Evolutionary conservation across 306 rosid genomes (phyloP), one percentile per base, ranked within the genome.

Genomic region (Morella rubra): DNA sequence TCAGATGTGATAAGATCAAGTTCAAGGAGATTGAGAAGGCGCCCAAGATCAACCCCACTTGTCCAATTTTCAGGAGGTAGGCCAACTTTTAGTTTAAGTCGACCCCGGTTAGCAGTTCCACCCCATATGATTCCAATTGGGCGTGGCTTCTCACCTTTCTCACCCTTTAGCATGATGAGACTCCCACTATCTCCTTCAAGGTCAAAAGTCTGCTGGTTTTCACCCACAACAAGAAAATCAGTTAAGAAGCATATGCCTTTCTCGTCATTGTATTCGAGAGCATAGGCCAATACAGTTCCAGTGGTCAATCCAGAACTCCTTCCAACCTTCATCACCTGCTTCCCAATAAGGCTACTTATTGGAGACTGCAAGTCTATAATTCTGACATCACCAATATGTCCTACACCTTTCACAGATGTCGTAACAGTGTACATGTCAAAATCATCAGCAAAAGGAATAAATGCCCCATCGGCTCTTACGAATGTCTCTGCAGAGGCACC

Each of bases 51-150:
- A 67, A 96, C 99, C 56, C 99, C 99, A 76, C 99, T 96, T 0
- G 99, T 96, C 99, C 99, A 96, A 86, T 96, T 96, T 88, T 96
- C 99, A 7, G 99, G 99, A 82, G 99, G 97, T 74, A 84, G 96
- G 59, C 99, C 99, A n/a, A 96, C 69, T 88, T 90, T 96, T 52
- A 96, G 82, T 78, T 96, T 96, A 44, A 96, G 96, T 64, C 99
- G 93, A 47, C 99, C 99, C 75, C 99, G 89, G 78, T 96, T 91
- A 71, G 99, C 99, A 64, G 99, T 96, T 76, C 99, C 99, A 55
- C 99, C 99, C 99, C 99, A 96, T 76, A 96, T 96, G 86, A 92
- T 96, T 80, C 99, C 99, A 32, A 96, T 93, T 5, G 98, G 97
- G 6, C 76, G 87, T 54, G 97, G 96, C 78, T 89, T 96, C 82